These are phyloP conservation scores for Brassica napus DNA, from an alignment of 345 rosid species.

Conservation along the genomic window Da-Ae NC_063436.1:27338501-27339000, in stretches of 20 bases:
- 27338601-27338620: constrained; percentile 81
- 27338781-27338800: constrained; percentile 13
- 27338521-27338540: constrained; percentile 79
- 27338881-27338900: constrained; percentile 11
- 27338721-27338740: constrained; percentile 12
- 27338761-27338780: constrained; percentile 7
- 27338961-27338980: not conserved
- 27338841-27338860: constrained; percentile 12
- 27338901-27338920: too few relatives aligned
- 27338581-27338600: constrained; percentile 62
- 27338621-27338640: constrained; percentile 97
- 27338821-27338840: not conserved
- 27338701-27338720: constrained; percentile 39
- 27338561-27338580: constrained; percentile 75
- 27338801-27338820: not conserved
- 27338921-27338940: constrained; percentile 4
- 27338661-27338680: constrained; percentile 77
- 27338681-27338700: constrained; percentile 65
- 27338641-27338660: constrained; percentile 66
- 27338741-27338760: not conserved
- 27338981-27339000: not conserved
- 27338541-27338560: constrained; percentile 86
- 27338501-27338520: constrained; percentile 79
- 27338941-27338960: constrained; percentile 10
- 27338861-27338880: constrained; percentile 25